Evolutionary conservation across 768 basidiomycete species (phyloP).

Genomic region (Dendrothele bispora): DNA sequence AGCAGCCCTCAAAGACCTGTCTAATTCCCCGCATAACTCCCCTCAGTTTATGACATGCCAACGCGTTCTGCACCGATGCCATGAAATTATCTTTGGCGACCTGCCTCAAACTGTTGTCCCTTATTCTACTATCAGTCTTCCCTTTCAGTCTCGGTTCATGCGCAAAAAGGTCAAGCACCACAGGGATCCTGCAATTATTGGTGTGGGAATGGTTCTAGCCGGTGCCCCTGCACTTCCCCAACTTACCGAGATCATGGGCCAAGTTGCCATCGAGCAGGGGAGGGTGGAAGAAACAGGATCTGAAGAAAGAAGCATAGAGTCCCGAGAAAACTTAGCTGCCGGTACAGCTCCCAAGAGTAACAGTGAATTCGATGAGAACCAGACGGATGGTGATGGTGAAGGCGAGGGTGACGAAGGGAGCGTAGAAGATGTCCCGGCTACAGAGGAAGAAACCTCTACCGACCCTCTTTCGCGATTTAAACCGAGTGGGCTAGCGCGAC

Average conservation of each 20-base stretch:
- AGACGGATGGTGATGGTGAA: conserved; percentile 40
- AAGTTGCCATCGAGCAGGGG: conserved; percentile 90
- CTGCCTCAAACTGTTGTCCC: conserved; percentile 67
- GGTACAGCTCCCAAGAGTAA: conserved; percentile 18
- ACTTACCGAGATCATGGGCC: conserved; percentile 71
- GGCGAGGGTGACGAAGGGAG: conserved; percentile 29
- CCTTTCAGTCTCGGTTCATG: conserved; percentile 46
- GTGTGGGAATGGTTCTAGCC: conserved; percentile 80
- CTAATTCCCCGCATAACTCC: conserved; percentile 54
- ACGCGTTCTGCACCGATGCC: conserved; percentile 85
- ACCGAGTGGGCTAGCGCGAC: conserved; percentile 26
- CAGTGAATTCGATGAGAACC: conserved; percentile 22
- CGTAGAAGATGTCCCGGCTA: conserved; percentile 4
- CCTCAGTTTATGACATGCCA: conserved; percentile 89
- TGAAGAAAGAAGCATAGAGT: conserved; percentile 48
- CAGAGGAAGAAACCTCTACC: too few relatives aligned
- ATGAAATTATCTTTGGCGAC: conserved; percentile 95
- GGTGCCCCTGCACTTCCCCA: conserved; percentile 75
- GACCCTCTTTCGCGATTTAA: too few relatives aligned
- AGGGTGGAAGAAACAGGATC: conserved; percentile 61
- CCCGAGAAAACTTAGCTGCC: conserved; percentile 42
- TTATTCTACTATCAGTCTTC: conserved; percentile 57
- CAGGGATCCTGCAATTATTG: conserved; percentile 75
- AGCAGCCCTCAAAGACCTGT: conserved; percentile 85
- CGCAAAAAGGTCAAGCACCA: conserved; percentile 72